phyloP scores from a whole-genome alignment of 345 rosid species.

The Schrenkiella parvula region DNA sequence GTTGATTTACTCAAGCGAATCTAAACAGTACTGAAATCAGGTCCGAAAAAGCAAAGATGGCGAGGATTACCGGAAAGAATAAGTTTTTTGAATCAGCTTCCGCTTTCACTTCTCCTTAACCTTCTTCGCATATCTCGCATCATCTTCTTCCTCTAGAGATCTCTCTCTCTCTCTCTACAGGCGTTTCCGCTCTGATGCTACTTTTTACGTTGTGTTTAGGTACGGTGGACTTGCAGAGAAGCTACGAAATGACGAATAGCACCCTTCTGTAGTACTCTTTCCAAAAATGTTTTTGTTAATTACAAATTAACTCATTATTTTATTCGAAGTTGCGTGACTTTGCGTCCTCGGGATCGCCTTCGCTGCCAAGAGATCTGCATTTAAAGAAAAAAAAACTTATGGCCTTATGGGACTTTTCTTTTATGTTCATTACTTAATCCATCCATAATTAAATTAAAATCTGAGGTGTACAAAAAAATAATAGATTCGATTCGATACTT shows the following conservation, averaged over 20 bases:
- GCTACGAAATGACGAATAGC: conserved; percentile 4
- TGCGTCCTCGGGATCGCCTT: conserved; percentile 30
- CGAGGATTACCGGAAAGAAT: background rate
- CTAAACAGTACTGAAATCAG: background rate
- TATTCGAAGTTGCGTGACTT: conserved; percentile 28
- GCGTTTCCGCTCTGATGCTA: conserved; percentile 19
- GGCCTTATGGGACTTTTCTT: background rate
- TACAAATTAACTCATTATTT: background rate
- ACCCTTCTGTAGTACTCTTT: conserved; percentile 5
- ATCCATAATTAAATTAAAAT: background rate
- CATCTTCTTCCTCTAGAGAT: conserved; percentile 20
- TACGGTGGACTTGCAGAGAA: conserved; percentile 24
- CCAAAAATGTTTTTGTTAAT: background rate
- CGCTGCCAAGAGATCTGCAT: conserved; percentile 13
- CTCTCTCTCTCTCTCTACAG: conserved; percentile 10
- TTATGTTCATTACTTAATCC: background rate
- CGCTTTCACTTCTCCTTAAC: background rate
- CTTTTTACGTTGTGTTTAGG: conserved; percentile 31
- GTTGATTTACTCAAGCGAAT: conserved; percentile 1
- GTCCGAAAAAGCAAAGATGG: background rate
- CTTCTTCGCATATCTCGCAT: background rate
- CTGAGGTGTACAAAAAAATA: background rate
- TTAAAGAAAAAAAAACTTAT: background rate
- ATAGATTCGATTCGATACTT: conserved; percentile 19
- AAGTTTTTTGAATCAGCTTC: conserved; percentile 7